A percentile compares a stretch with the other conserved stretches of the same genome.
Conservation (phyloP, 352 stramenopile genomes). For the Phytophthora cryptogea region DNA sequence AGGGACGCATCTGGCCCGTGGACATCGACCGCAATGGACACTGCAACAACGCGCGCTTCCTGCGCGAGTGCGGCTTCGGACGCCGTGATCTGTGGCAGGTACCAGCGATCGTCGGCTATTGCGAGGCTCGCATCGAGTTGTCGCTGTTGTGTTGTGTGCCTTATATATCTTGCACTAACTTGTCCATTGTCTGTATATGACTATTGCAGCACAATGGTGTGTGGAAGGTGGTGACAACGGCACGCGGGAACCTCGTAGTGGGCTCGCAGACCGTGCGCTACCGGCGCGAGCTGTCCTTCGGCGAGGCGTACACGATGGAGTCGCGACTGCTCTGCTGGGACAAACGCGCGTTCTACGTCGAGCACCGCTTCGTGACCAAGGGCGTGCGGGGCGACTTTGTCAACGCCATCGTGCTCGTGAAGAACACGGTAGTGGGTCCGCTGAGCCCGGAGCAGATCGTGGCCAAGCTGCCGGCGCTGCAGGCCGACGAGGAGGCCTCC, state of each 20-base stretch:
- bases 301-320: conserved; percentile 70
- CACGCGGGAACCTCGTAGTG: conserved; percentile 79
- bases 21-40: conserved; percentile 89
- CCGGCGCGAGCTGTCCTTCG: conserved; percentile 75
- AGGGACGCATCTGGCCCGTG: conserved; percentile 50
- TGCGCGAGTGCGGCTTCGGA: conserved; percentile 85
- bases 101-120: not conserved
- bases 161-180: not conserved
- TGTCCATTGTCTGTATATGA: conserved; percentile 6
- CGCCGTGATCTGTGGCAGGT: conserved; percentile 85
- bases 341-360: conserved; percentile 82
- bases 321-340: conserved; percentile 84
- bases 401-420: conserved; percentile 87
- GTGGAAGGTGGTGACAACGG: conserved; percentile 60
- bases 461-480: conserved; percentile 49
- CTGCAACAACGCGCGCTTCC: conserved; percentile 85
- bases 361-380: conserved; percentile 82
- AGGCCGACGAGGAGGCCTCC: conserved; percentile 34
- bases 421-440: conserved; percentile 83
- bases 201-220: conserved; percentile 64
- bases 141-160: too few relatives aligned
- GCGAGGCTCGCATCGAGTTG: too few relatives aligned
- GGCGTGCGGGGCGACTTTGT: conserved; percentile 53
- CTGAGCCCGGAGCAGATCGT: conserved; percentile 65
- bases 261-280: conserved; percentile 83